phyloP scores from a whole-genome alignment of 2,329 filamentous ascomycete genomes.

The Nakataea oryzae region DNA sequence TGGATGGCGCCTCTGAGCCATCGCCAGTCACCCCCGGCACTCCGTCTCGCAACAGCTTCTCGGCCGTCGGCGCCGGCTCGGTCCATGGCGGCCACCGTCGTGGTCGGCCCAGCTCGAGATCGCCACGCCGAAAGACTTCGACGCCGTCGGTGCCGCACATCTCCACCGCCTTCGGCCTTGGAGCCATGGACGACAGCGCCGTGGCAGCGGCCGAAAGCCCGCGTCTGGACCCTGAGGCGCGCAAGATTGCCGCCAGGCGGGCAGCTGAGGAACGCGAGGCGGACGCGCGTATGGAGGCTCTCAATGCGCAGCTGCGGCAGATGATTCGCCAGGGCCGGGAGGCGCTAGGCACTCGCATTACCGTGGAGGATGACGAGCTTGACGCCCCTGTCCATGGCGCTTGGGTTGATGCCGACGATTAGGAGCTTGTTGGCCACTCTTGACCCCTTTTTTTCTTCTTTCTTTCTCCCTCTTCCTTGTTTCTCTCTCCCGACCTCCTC shows the following conservation, averaged over 20 bases:
- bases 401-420: conserved; percentile 9
- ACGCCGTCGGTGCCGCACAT: conserved; percentile 7
- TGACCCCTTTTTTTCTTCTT: not conserved
- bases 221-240: conserved; percentile 54
- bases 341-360: conserved; percentile 66
- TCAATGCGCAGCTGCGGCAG: conserved; percentile 69
- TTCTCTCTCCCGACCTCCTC: not conserved
- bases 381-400: not conserved
- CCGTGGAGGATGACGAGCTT: conserved; percentile 35
- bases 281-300: conserved; percentile 66
- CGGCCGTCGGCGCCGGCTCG: not conserved
- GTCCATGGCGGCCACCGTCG: not conserved
- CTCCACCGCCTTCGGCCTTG: conserved; percentile 4
- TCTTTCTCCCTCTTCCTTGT: not conserved
- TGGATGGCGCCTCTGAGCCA: not conserved
- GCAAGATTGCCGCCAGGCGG: conserved; percentile 60
- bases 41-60: not conserved
- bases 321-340: conserved; percentile 87
- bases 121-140: conserved; percentile 2
- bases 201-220: conserved; percentile 27
- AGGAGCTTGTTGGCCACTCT: not conserved
- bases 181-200: not conserved
- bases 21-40: not conserved
- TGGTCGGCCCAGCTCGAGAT: not conserved
- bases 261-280: conserved; percentile 65